Base-by-base conservation (phyloP, 2,329 filamentous ascomycete genomes). In the Waltergamsia citrina region DNA sequence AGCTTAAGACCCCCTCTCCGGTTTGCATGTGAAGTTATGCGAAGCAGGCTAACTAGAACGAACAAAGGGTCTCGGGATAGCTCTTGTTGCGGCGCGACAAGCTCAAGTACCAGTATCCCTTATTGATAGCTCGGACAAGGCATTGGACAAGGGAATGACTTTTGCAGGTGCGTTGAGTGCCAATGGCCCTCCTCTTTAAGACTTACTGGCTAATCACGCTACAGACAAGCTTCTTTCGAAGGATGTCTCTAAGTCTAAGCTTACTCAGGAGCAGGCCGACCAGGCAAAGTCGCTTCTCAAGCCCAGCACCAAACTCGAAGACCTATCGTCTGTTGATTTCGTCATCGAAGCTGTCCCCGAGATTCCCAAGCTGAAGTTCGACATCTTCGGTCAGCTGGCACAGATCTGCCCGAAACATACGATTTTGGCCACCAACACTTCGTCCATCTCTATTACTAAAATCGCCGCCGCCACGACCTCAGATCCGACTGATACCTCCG, bases 311-410 rank as follows among this genome's bases (percentile, higher is more conserved):
- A 75, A 75, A 14, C 73, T 96, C 46, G 81, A 87, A 29, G 73
- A 81, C 38, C 76, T 96, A 16, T 76, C 75, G 18, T 72, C 78
- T n/a, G 83, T 87, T 23, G 92, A 98, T 63, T 95, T 98, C 57
- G 81, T 98, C 37, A 96, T 98, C 51, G 92, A 98, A 65, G 92
- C 92, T 12, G 87, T 98, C 7, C 92, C 92, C 23, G 88, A 95
- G 66, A 90, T 94, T 36, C 80, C 84, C 26, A 68, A 80, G 33
- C 74, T 98, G 43, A 98, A 98, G 62, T 78, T 79, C 44, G 77
- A 79, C 43, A 93, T 98, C 45, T 98, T 98, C 63, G 65, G 75
- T 43, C 72, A 81, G 50, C 72, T 98, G 9, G 87, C 88, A 6
- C 65, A 83, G 48, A 78, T 94, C 45, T 88, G 84, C 45, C 80